These are phyloP conservation scores for Talaromyces funiculosus DNA, from an alignment of 2,329 filamentous ascomycete genomes.

Conservation along the genomic window DNA sequence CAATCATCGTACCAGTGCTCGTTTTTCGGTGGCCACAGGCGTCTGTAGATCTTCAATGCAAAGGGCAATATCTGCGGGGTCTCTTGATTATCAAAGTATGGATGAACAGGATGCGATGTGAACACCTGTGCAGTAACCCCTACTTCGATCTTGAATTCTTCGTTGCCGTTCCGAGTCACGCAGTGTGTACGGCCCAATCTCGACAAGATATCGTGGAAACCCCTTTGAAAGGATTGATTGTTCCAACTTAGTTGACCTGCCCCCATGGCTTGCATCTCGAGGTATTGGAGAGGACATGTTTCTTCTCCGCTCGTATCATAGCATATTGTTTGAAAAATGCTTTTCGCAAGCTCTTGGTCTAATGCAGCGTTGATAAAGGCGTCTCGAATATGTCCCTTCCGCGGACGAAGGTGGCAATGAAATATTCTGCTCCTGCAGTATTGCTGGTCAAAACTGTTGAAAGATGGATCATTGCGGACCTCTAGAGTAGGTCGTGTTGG, in stretches of 20 bases:
- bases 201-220: background rate
- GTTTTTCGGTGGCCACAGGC: background rate
- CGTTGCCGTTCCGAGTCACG: background rate
- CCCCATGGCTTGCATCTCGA: background rate
- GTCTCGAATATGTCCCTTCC: background rate
- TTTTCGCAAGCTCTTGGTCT: background rate
- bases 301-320: background rate
- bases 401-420: background rate
- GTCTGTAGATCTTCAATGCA: background rate
- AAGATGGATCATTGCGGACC: background rate
- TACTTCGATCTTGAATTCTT: background rate
- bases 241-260: background rate
- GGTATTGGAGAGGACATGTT: background rate
- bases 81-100: background rate
- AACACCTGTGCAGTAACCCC: background rate
- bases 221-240: background rate
- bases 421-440: background rate
- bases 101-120: background rate
- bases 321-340: background rate
- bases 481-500: background rate
- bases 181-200: background rate
- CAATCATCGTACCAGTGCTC: background rate
- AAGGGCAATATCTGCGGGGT: background rate
- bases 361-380: background rate
- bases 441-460: background rate